Base-by-base conservation (phyloP, 2,329 filamentous ascomycete species). In the Calonectria hawksworthii region DNA sequence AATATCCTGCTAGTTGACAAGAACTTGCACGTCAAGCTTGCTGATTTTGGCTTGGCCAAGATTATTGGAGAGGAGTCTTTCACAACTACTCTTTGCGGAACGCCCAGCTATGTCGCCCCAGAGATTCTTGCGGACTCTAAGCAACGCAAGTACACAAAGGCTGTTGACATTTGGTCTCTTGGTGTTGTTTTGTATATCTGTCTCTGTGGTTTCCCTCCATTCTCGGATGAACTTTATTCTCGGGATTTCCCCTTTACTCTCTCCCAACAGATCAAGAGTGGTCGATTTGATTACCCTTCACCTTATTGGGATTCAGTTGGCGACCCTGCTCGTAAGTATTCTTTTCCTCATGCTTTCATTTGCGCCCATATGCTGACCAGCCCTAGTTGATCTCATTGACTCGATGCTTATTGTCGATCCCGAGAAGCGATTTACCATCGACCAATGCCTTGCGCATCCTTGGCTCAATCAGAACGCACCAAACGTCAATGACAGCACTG, bases 11-110 rank as follows among this genome's bases (percentile, higher is more conserved):
- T 99, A 44, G 92, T 94, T 7, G 95, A 98, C 85, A 95, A 95
- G 81, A 90, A 97, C 41, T 87, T 98, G 34, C 93, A 93, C 74
- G 93, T 98, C 77, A 99, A 99, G 86, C 87, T 99, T 75, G 97
- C 96, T 26, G 97, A 99, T 85, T 99, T 99, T 85, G 97, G 97
- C 59, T 90, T 99, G 47, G 96, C 97, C 52, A 99, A 99, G 86
- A 99, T 99, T 78, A 98, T 99, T 78, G 98, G 98, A 76, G 97
- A 99, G 84, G 96, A 98, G 83, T 98, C 96, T 0, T 99, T 99
- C 83, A 99, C 97, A 1, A 98, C 96, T 0, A 99, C 97, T 0
- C 88, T 99, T 76, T 97, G 97, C 83, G 97, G 97, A 76, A 99
- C 97, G n/a, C 97, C 96, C 8, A 97, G 94, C 84, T 98, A 99